A percentile compares a stretch with the other conserved stretches of the same genome.
Evolutionary conservation across 139 green algal species (phyloP).

Genomic region (Microglena sp.): DNA sequence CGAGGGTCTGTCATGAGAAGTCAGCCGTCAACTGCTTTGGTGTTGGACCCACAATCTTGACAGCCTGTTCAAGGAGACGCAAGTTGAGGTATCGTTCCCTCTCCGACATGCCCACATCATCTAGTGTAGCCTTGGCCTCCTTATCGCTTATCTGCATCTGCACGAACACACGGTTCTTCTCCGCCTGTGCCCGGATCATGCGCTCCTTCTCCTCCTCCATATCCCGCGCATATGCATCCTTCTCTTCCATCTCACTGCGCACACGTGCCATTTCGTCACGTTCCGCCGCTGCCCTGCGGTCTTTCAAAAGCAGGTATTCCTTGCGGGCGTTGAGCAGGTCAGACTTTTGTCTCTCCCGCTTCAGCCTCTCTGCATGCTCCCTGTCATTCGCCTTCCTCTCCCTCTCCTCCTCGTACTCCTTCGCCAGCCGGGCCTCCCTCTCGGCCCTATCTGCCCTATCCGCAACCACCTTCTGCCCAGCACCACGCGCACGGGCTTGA

Average conservation of each 20-base stretch:
- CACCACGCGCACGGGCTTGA: background rate
- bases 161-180: background rate
- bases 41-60: conserved; percentile 1
- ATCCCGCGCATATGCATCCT: background rate
- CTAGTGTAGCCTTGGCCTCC: background rate
- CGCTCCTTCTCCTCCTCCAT: conserved; percentile 9
- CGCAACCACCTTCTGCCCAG: conserved; percentile 14
- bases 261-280: background rate
- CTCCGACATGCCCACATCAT: conserved; percentile 1
- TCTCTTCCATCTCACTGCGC: background rate
- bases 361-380: background rate
- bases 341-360: conserved; percentile 1
- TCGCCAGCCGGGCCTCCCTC: conserved; percentile 14
- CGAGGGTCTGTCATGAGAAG: too few relatives aligned
- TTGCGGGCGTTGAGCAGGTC: conserved; percentile 10
- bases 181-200: conserved; percentile 1
- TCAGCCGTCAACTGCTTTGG: background rate
- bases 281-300: background rate
- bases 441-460: conserved; percentile 11
- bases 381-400: background rate
- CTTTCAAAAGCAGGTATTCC: conserved; percentile 4
- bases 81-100: conserved; percentile 6
- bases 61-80: conserved; percentile 1
- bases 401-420: conserved; percentile 15
- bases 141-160: background rate